Evolutionary conservation across 768 basidiomycete species (phyloP).

Genomic region (Strobilomyces echinocephalus): DNA sequence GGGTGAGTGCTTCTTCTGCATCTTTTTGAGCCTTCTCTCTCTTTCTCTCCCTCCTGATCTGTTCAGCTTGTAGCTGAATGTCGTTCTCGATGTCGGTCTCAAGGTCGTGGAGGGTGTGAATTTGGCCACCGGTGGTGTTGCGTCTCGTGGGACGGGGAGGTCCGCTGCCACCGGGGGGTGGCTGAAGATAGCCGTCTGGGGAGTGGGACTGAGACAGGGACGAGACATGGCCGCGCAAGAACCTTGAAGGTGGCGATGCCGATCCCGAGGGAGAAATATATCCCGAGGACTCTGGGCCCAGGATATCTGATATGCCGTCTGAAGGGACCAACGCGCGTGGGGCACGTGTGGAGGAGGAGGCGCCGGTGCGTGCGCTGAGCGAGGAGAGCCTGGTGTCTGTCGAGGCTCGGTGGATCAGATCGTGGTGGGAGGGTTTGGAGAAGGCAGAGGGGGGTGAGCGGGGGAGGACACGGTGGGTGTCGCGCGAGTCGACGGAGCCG

Average conservation of each 20-base stretch:
- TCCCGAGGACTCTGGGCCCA: conserved; percentile 16
- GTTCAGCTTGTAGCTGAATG: conserved; percentile 86
- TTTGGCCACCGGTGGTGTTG: conserved; percentile 63
- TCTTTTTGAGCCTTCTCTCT: conserved; percentile 62
- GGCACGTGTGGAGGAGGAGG: conserved; percentile 17
- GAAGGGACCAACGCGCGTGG: conserved; percentile 9
- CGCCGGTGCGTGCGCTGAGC: conserved; percentile 19
- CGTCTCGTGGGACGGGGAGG: conserved; percentile 48
- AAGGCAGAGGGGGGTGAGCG: conserved; percentile 23
- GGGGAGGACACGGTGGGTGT: conserved; percentile 12
- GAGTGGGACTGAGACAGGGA: conserved; percentile 25
- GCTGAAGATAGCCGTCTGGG: conserved; percentile 50
- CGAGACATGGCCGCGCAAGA: conserved; percentile 16
- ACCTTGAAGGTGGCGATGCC: conserved; percentile 18
- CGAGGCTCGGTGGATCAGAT: conserved; percentile 42
- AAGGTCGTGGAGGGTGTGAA: conserved; percentile 34
- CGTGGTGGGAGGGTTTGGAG: conserved; percentile 18
- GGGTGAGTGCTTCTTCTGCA: conserved; percentile 54
- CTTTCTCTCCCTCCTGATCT: conserved; percentile 79
- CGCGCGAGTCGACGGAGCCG: conserved; percentile 30
- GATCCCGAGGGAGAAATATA: conserved; percentile 17
- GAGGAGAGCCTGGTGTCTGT: conserved; percentile 45
- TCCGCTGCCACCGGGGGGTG: conserved; percentile 30
- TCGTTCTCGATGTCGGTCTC: conserved; percentile 44
- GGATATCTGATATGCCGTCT: conserved; percentile 19